Conservation (phyloP, 352 stramenopile genomes). For the Globisporangium paroecandrum region DNA sequence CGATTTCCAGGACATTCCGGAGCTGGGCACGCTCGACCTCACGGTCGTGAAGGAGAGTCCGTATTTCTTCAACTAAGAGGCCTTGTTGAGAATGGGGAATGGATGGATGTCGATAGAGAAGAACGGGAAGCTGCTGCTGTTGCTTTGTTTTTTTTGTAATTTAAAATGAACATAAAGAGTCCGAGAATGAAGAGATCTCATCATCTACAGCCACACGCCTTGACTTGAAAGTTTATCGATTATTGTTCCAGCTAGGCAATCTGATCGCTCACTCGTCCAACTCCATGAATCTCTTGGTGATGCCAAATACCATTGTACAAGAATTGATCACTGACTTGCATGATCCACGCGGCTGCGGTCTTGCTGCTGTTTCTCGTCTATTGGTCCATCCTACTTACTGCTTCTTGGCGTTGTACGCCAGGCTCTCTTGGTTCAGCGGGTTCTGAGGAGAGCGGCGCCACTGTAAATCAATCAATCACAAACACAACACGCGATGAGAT, state of each 20-base stretch:
- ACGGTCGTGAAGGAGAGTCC: neutral
- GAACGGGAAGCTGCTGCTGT: neutral
- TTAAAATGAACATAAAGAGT: slow-evolving; percentile 1
- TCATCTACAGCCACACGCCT: neutral
- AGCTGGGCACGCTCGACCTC: neutral
- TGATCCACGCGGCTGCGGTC: neutral
- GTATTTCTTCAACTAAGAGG: neutral
- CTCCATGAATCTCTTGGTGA: too few relatives aligned
- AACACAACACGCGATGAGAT: neutral
- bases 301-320: too few relatives aligned
- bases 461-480: neutral
- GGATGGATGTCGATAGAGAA: neutral
- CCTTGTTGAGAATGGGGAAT: neutral
- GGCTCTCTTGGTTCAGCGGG: neutral
- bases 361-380: neutral
- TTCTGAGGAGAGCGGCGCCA: neutral
- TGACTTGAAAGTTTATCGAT: too few relatives aligned
- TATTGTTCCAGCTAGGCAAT: too few relatives aligned
- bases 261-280: too few relatives aligned
- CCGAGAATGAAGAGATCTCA: neutral
- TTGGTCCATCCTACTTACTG: neutral
- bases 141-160: neutral
- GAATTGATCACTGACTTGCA: too few relatives aligned
- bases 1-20: neutral
- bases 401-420: neutral